Base-by-base conservation (phyloP, 2,329 filamentous ascomycete genomes). In the Aspergillus sp. region DNA sequence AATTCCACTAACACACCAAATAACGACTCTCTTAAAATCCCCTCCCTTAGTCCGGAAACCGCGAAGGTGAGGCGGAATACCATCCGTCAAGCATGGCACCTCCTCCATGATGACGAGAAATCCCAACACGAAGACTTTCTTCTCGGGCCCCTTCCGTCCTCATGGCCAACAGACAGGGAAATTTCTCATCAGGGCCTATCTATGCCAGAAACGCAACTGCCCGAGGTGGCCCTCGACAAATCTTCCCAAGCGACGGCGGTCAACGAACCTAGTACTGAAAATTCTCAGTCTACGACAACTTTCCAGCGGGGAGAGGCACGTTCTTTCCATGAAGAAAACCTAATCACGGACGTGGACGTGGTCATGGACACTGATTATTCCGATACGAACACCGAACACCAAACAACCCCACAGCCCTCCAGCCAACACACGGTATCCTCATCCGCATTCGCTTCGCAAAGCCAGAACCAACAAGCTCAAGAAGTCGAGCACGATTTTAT, bases 71-170 rank as follows among this genome's bases (percentile, higher is more conserved):
- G 62, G 37, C 69, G 63, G 44, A 56, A 63, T 12, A 59, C 68
- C 37, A 63, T 72, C 25, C 61, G 60, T n/a, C 63, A 56, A 44
- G 69, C 70, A 50, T 66, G 66, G 59, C 52, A 57, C 17, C 67
- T 68, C 46, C 62, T 73, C 2, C 61, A 65, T 19, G 55, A 54
- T 27, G 40, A 60, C 2, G 55, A 65, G 14, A 21, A 43, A n/a
- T 52, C 60, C n/a, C 60, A 67, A 4, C 58, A 59, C 4, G 40
- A 21, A 14, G n/a, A 52, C 6, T 62, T 70, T 14, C 56, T 67
- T n/a, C 60, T 71, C 15, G 68, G 63, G 2, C 53, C 66, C 35
- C 67, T 73, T 12, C 70, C 71, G 3, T 66, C 68, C 3, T 66
- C 69, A 14, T 71, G 64, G 63, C 53, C 62, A 3, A 61, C 61